These are phyloP conservation scores for Xylaria sp. DNA, from an alignment of 2,329 filamentous ascomycete species.

Conservation along the genomic window DNA sequence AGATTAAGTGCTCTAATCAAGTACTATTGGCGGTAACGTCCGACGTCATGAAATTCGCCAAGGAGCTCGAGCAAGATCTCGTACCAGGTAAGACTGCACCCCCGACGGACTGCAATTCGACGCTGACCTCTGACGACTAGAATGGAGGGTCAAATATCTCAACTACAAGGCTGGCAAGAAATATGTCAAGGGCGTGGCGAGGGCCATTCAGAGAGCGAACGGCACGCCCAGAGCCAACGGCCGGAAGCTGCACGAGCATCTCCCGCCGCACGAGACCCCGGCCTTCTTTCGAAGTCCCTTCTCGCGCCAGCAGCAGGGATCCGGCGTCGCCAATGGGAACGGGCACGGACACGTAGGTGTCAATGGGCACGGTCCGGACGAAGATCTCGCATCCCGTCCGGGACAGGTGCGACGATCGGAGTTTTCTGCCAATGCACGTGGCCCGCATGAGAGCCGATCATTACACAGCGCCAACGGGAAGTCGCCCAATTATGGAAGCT, in stretches of 20 bases:
- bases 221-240: constrained; percentile 59
- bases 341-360: no score
- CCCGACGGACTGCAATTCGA: background rate
- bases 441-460: constrained; percentile 53
- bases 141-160: constrained; percentile 95
- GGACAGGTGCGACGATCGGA: constrained; percentile 38
- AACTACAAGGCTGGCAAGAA: constrained; percentile 98
- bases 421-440: constrained; percentile 41
- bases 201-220: constrained; percentile 73
- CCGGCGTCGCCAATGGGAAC: constrained; percentile 8
- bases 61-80: constrained; percentile 85
- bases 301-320: constrained; percentile 42
- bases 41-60: constrained; percentile 72
- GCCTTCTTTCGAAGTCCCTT: constrained; percentile 47
- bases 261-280: constrained; percentile 49
- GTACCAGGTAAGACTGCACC: constrained; percentile 71
- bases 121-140: constrained; percentile 50
- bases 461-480: constrained; percentile 53
- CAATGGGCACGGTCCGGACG: constrained; percentile 26
- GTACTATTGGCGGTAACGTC: constrained; percentile 9
- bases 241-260: constrained; percentile 46
- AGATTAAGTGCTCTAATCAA: background rate
- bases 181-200: constrained; percentile 82
- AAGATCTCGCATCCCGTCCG: constrained; percentile 42
- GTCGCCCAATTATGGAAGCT: constrained; percentile 64